These are phyloP conservation scores for Aspergillus tamarii DNA, from an alignment of 2,329 filamentous ascomycete species.

Conservation along the genomic window DNA sequence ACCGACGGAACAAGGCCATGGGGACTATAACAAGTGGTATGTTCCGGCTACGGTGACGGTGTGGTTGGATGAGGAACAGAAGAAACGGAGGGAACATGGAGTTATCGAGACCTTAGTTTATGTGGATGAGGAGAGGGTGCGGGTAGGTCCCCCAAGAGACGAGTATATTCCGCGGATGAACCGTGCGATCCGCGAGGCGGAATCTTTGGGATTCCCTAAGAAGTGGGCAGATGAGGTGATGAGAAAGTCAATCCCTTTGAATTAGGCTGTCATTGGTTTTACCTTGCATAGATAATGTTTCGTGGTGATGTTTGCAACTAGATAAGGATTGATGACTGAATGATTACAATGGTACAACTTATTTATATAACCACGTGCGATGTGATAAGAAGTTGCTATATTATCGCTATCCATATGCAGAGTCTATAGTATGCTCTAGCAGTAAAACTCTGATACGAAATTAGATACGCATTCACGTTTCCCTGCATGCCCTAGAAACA, in stretches of 20 bases:
- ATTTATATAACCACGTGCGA: background rate
- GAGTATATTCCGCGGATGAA: conserved; percentile 50
- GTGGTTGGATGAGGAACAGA: conserved; percentile 34
- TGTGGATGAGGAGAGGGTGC: conserved; percentile 45
- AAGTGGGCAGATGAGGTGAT: conserved; percentile 44
- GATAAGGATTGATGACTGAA: background rate
- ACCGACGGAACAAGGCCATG: conserved; percentile 37
- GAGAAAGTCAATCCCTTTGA: conserved; percentile 39
- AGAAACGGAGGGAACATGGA: conserved; percentile 11
- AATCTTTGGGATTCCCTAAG: conserved; percentile 37
- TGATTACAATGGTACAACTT: background rate
- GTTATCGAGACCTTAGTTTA: conserved; percentile 41
- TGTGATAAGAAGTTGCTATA: background rate
- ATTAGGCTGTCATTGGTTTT: conserved; percentile 8
- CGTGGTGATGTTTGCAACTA: background rate
- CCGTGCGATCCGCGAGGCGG: conserved; percentile 44
- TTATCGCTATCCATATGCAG: background rate
- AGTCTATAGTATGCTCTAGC: background rate
- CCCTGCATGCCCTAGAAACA: background rate
- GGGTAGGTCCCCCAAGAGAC: conserved; percentile 33
- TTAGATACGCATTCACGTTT: background rate
- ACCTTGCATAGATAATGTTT: background rate
- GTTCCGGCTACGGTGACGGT: conserved; percentile 30
- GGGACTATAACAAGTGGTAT: conserved; percentile 45
- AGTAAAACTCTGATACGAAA: background rate